Base-by-base conservation (phyloP, 345 rosid genomes). In the Linum lewisii region DNA sequence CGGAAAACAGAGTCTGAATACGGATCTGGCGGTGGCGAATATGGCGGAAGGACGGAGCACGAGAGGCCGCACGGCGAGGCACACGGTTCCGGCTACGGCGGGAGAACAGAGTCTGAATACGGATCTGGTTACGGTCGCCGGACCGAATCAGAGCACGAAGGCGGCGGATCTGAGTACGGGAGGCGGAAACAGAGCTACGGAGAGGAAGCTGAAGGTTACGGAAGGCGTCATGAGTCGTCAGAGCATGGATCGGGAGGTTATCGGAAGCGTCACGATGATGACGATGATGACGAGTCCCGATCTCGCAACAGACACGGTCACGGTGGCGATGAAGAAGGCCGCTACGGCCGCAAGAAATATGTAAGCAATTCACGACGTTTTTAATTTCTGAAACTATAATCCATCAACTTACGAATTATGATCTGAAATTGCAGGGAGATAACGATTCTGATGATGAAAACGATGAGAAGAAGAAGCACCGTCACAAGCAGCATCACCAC, bases 311-410 rank as follows among this genome's bases (percentile, higher is more conserved):
- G 70, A 63, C 68, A 78, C 69, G 72, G 73, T 14, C 49, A 56
- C 26, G 81, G 81, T 57, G 80, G 79, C 62, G 89, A 72, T n/a
- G 56, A 52, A 10, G 82, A 81, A 61, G 85, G 80, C 64, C 67
- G 80, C 73, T 77, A 80, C 67, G 88, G 91, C 54, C 90, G 95
- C 79, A 88, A 86, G 82, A 86, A 86, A 78, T 73, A 93, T 75
- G 99, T 93, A 54, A 83, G 85, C 71, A 16, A 2, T 42, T 61
- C 4, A 53, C 15, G 0, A 16, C 18, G 2, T 53, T 6, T 37
- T 57, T 26, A 42, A 7, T 42, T 42, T 42, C 14, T 4, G 14
- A 16, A 16, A 42, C 10, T 6, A 34, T 34, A 6, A 5, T 34
- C 10, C 7, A 34, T 34, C 38, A 34, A n/a, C n/a, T n/a, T n/a